A percentile compares a stretch with the other conserved stretches of the same genome.
Conservation (phyloP, 1,284 basidiomycete genomes). For the Ustilago sp. region DNA sequence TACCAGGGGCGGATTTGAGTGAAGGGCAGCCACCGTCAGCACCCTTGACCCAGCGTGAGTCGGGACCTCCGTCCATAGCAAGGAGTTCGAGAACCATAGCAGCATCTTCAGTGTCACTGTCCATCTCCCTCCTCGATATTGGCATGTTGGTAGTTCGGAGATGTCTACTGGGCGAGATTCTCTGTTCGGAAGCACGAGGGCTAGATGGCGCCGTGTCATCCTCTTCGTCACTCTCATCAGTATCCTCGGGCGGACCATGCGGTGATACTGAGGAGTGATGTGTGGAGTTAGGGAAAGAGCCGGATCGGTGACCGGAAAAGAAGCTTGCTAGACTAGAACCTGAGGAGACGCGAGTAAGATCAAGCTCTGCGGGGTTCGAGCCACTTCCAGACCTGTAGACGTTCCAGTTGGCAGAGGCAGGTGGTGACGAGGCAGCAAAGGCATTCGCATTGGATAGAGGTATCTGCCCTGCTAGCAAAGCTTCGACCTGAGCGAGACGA, state of each 20-base stretch:
- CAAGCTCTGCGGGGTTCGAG: slow-evolving; percentile 20
- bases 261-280: slow-evolving; percentile 38
- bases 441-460: slow-evolving; percentile 33
- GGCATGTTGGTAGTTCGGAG: slow-evolving; percentile 40
- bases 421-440: slow-evolving; percentile 26
- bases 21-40: slow-evolving; percentile 17
- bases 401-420: slow-evolving; percentile 43
- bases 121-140: slow-evolving; percentile 49
- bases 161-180: slow-evolving; percentile 23
- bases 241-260: slow-evolving; percentile 20
- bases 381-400: slow-evolving; percentile 26
- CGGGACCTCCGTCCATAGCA: slow-evolving; percentile 50
- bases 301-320: slow-evolving; percentile 24
- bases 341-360: slow-evolving; percentile 21
- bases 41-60: slow-evolving; percentile 19
- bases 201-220: slow-evolving; percentile 39
- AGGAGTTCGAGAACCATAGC: slow-evolving; percentile 65
- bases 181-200: slow-evolving; percentile 9
- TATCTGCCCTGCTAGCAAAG: slow-evolving; percentile 44
- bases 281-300: slow-evolving; percentile 14
- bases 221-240: slow-evolving; percentile 35
- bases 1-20: slow-evolving; percentile 3
- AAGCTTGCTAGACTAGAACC: slow-evolving; percentile 27
- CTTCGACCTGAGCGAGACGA: slow-evolving; percentile 64
- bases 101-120: slow-evolving; percentile 66